These are phyloP conservation scores for Arthrocladium fulminans DNA, from an alignment of 2,329 filamentous ascomycete genomes.

Conservation along the genomic window DNA sequence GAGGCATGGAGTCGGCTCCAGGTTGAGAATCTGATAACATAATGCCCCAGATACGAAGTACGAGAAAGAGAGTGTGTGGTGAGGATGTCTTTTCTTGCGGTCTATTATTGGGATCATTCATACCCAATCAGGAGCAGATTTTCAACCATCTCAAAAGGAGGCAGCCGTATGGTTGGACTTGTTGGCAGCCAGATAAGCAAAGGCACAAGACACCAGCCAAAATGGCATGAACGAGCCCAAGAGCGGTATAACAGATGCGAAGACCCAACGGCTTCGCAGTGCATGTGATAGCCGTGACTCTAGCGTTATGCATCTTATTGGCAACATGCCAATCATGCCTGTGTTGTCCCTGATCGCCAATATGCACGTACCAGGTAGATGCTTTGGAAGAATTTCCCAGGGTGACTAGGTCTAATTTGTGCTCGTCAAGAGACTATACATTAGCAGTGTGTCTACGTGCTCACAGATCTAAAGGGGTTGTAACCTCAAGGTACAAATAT, in stretches of 20 bases:
- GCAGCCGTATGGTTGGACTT: no score
- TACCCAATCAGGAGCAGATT: neutral
- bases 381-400: no score
- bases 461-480: neutral
- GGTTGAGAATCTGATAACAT: neutral
- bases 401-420: no score
- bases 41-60: neutral
- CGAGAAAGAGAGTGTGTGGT: neutral
- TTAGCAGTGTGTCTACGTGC: constrained; percentile 1
- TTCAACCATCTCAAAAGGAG: no score
- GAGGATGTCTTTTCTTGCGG: neutral
- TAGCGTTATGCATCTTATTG: neutral
- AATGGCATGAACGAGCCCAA: no score
- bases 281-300: neutral
- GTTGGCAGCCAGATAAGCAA: neutral
- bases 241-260: no score
- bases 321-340: neutral
- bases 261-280: neutral
- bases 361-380: neutral
- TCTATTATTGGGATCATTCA: neutral
- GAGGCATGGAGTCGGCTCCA: neutral
- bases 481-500: neutral
- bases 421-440: constrained; percentile 3
- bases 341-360: neutral
- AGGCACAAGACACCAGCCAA: no score